A percentile compares a stretch with the other conserved stretches of the same genome.
These are phyloP conservation scores for Nakaseomyces delphensis DNA, from an alignment of 1,139 yeast genomes.

Conservation along the genomic window DNA sequence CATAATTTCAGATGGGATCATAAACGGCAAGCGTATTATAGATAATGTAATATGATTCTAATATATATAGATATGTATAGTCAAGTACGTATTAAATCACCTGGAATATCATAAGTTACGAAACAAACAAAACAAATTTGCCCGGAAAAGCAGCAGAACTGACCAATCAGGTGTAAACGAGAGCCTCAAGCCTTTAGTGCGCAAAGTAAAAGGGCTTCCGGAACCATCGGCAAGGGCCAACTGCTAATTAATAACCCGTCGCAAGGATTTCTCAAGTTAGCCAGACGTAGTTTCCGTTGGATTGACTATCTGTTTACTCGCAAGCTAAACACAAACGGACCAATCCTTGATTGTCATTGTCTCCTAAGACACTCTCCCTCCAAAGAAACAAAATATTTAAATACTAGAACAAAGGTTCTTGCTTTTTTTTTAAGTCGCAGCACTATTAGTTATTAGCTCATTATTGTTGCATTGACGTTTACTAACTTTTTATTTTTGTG, in stretches of 20 bases:
- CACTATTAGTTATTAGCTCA: not conserved
- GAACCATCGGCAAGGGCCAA: too few relatives aligned
- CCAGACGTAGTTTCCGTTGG: too few relatives aligned
- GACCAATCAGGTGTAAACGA: slow-evolving; percentile 2
- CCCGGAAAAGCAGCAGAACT: not conserved
- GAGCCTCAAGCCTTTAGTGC: too few relatives aligned
- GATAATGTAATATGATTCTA: not conserved
- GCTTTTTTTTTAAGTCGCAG: not conserved
- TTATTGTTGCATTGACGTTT: too few relatives aligned
- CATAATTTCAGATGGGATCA: slow-evolving; percentile 23
- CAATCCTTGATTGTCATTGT: slow-evolving; percentile 5
- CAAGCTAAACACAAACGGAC: too few relatives aligned
- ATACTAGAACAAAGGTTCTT: not conserved
- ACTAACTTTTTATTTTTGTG: too few relatives aligned
- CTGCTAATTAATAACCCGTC: too few relatives aligned
- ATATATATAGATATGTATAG: not conserved
- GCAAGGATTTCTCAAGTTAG: not conserved
- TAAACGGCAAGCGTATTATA: slow-evolving; percentile 6
- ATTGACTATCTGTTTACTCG: too few relatives aligned
- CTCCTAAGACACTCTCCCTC: not conserved
- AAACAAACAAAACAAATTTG: not conserved
- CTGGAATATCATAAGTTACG: not conserved
- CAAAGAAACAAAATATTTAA: not conserved
- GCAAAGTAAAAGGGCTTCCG: too few relatives aligned
- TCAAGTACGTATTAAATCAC: not conserved